Conservation (phyloP, 352 stramenopile species). For the Globisporangium nagaii region DNA sequence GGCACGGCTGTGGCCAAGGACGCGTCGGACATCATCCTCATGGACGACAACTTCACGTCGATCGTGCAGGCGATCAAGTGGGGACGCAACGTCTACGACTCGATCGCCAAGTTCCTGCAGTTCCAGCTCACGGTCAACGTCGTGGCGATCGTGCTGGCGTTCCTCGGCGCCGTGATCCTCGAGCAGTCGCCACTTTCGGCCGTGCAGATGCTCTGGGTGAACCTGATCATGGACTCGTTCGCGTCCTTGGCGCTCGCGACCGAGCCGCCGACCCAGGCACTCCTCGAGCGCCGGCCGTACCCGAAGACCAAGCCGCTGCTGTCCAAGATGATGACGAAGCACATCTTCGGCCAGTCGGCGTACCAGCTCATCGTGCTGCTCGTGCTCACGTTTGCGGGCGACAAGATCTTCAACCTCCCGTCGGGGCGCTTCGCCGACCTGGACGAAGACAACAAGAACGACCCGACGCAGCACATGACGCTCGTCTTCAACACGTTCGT, state of each 20-base stretch:
- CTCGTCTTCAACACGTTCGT: constrained; percentile 99
- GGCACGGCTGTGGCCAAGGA: constrained; percentile 95
- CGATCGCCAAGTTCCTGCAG: constrained; percentile 97
- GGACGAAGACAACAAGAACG: constrained; percentile 18
- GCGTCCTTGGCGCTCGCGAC: constrained; percentile 94
- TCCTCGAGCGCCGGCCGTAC: constrained; percentile 93
- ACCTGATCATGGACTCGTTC: constrained; percentile 99
- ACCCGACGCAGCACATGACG: constrained; percentile 91
- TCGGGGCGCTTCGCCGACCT: constrained; percentile 45
- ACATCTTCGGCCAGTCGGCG: constrained; percentile 91
- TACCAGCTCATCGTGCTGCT: constrained; percentile 92
- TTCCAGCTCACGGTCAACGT: constrained; percentile 98
- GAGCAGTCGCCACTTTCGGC: constrained; percentile 90
- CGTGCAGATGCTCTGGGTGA: constrained; percentile 98
- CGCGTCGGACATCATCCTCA: constrained; percentile 94
- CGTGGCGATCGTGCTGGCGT: constrained; percentile 90
- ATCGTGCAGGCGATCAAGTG: constrained; percentile 96
- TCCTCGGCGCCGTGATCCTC: constrained; percentile 80
- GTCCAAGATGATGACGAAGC: constrained; percentile 92
- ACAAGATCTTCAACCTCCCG: constrained; percentile 37
- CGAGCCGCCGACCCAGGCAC: constrained; percentile 82
- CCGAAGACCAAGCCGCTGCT: constrained; percentile 90
- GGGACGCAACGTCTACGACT: constrained; percentile 95
- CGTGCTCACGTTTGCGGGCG: constrained; percentile 77
- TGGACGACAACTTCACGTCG: constrained; percentile 96